phyloP scores from a whole-genome alignment of 2,329 filamentous ascomycete species.

The Phyllosticta paracitricarpa region DNA sequence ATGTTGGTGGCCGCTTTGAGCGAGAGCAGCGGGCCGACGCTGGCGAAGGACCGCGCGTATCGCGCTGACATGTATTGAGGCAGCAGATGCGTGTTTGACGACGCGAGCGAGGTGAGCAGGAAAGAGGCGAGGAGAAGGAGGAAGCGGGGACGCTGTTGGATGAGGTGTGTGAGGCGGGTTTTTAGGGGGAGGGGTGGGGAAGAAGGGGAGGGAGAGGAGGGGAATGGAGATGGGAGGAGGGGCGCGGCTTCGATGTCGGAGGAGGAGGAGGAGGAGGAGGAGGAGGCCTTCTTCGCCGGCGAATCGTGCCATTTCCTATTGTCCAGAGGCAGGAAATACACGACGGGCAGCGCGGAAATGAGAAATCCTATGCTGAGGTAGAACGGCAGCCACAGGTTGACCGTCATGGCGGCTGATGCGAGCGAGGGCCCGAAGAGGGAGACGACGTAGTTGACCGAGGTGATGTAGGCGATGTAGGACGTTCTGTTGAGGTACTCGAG shows the following conservation, averaged over 20 bases:
- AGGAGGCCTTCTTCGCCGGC: too few species aligned
- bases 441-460: conserved; percentile 21
- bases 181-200: background rate
- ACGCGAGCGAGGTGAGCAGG: conserved; percentile 27
- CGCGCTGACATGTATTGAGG: conserved; percentile 30
- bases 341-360: conserved; percentile 15
- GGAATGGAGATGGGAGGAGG: background rate
- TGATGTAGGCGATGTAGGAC: conserved; percentile 24
- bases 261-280: too few species aligned
- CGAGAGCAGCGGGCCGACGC: conserved; percentile 28
- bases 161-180: background rate
- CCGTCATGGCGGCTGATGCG: conserved; percentile 25
- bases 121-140: conserved; percentile 22
- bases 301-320: too few species aligned
- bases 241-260: background rate
- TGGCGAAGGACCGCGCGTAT: conserved; percentile 28
- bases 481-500: conserved; percentile 14
- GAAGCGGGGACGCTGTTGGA: conserved; percentile 17
- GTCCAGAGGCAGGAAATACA: background rate
- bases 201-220: background rate
- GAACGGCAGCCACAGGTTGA: conserved; percentile 27
- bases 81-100: conserved; percentile 28
- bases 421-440: conserved; percentile 24
- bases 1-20: conserved; percentile 29
- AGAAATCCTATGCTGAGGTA: conserved; percentile 23